Conservation (phyloP, 2,329 filamentous ascomycete genomes). For the Trichoderma semiorbis region DNA sequence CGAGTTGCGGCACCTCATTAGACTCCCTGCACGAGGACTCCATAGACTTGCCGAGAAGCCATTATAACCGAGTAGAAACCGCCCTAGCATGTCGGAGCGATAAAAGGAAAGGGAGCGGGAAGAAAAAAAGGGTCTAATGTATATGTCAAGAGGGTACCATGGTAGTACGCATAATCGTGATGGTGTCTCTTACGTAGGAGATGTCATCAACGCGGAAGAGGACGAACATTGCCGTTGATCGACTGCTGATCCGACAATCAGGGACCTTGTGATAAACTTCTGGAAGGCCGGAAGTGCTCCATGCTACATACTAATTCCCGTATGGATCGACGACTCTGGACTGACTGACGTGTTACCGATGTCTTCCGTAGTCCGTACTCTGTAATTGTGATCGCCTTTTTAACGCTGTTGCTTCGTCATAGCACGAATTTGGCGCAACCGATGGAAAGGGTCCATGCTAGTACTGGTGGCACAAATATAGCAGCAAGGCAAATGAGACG, state of each 20-base stretch:
- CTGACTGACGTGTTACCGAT: background rate
- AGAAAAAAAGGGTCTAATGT: background rate
- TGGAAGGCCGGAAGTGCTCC: background rate
- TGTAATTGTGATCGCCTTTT: constrained; percentile 8
- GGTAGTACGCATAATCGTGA: background rate
- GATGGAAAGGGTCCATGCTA: background rate
- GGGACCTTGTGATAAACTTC: background rate
- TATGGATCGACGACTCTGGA: background rate
- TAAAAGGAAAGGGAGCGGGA: background rate
- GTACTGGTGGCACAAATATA: background rate
- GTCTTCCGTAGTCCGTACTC: background rate
- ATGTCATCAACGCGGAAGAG: background rate
- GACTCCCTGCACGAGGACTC: background rate
- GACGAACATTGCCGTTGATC: background rate
- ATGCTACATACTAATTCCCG: background rate
- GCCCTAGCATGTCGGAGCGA: background rate
- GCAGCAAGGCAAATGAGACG: background rate
- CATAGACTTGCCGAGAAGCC: background rate
- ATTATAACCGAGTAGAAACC: background rate
- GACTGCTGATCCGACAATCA: background rate
- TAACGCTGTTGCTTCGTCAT: background rate
- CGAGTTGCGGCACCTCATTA: background rate
- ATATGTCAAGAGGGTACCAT: background rate
- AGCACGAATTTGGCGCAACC: background rate
- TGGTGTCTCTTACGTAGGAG: background rate